phyloP scores from a whole-genome alignment of 495 filamentous ascomycete species.

The Lepraria neglecta region DNA sequence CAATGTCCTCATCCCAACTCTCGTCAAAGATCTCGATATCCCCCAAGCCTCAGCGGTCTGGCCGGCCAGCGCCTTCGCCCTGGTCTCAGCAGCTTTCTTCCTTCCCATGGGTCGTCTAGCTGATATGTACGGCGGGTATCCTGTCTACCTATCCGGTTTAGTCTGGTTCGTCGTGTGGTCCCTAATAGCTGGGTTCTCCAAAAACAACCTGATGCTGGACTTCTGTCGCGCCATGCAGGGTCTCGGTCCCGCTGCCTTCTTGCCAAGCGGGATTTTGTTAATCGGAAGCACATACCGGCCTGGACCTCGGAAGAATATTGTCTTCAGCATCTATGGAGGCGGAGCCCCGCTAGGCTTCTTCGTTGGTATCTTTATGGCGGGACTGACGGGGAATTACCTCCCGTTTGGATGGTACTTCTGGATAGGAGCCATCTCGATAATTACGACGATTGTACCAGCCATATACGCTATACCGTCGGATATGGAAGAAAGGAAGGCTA shows the following conservation, averaged over 20 bases:
- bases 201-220: constrained; percentile 65
- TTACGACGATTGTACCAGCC: constrained; percentile 47
- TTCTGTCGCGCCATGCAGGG: constrained; percentile 73
- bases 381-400: constrained; percentile 56
- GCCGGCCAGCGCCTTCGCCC: constrained; percentile 72
- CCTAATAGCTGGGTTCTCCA: constrained; percentile 65
- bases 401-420: constrained; percentile 78
- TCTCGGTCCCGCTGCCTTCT: constrained; percentile 68
- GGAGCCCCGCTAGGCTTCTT: constrained; percentile 77
- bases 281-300: constrained; percentile 76
- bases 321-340: constrained; percentile 76
- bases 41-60: constrained; percentile 60
- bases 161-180: constrained; percentile 69
- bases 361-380: constrained; percentile 73
- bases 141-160: constrained; percentile 60
- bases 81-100: constrained; percentile 67
- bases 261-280: constrained; percentile 73
- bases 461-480: constrained; percentile 64
- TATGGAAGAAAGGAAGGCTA: constrained; percentile 40
- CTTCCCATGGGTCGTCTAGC: constrained; percentile 71
- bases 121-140: constrained; percentile 72
- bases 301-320: constrained; percentile 76
- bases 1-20: constrained; percentile 68
- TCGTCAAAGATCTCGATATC: constrained; percentile 58
- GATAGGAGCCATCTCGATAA: constrained; percentile 55